Percentiles rank a stretch among this genome's conserved stretches.
phyloP scores from a whole-genome alignment of 495 filamentous ascomycete species.

The Daldinia decipiens region DNA sequence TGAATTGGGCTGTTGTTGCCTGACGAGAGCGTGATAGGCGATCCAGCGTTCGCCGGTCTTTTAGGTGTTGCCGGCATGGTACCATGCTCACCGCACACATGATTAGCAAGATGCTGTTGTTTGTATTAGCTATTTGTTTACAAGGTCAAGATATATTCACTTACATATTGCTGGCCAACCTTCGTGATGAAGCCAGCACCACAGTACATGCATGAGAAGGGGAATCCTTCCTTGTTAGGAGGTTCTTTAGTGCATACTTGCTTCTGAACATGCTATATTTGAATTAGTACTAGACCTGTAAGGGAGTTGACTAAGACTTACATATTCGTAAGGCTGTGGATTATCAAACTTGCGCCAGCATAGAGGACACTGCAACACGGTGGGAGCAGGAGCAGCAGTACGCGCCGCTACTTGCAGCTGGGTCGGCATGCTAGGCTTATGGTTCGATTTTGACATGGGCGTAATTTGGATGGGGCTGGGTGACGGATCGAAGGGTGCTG shows the following conservation, averaged over 20 bases:
- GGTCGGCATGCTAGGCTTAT: constrained; percentile 5
- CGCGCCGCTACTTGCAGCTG: neutral
- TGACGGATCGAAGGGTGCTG: constrained; percentile 28
- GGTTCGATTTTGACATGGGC: constrained; percentile 4
- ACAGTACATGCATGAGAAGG: constrained; percentile 52
- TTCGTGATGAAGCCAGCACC: constrained; percentile 52
- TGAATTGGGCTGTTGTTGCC: constrained; percentile 31
- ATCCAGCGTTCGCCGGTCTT: constrained; percentile 15
- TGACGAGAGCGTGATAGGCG: constrained; percentile 39
- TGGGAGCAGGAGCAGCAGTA: neutral
- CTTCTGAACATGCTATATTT: constrained; percentile 51
- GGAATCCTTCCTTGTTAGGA: constrained; percentile 45
- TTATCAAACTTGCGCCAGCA: constrained; percentile 55
- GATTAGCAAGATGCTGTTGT: constrained; percentile 48
- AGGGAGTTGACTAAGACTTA: constrained; percentile 41
- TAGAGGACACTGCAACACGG: constrained; percentile 49
- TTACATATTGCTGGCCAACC: constrained; percentile 50
- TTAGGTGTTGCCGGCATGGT: constrained; percentile 39
- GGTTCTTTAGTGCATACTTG: constrained; percentile 51
- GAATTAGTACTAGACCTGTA: constrained; percentile 4
- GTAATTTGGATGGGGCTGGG: constrained; percentile 8
- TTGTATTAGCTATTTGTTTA: constrained; percentile 14
- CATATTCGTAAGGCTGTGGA: constrained; percentile 51
- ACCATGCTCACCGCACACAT: constrained; percentile 49
- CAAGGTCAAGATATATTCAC: constrained; percentile 14